Base-by-base conservation (phyloP, 2,329 filamentous ascomycete species). In the Chaetothyriales sp. region DNA sequence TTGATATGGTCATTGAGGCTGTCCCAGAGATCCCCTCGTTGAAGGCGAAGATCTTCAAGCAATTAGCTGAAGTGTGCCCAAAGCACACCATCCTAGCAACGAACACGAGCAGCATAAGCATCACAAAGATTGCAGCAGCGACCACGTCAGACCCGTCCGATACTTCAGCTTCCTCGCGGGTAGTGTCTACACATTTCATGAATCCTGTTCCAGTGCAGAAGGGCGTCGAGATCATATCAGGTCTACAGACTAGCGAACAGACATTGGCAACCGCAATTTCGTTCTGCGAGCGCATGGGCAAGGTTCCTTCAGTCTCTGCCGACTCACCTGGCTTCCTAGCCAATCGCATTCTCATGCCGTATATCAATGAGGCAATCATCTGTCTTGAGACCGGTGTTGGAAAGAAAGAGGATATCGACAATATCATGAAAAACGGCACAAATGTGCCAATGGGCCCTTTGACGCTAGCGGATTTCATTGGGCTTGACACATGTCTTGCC, bases 391-490 rank as follows among this genome's bases (percentile, higher is more conserved):
- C 92, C 0, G 86, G 87, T 2, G 82, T 98, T 0, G 92, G 92
- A 18, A 78, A 80, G 58, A 84, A 86, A 61, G 89, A 97, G 64
- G 86, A 90, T 58, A 98, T 98, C 59, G 92, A 98, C 65, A 83
- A 78, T 58, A 98, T 98, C 63, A 98, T 98, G 92, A 97, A 95
- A 78, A 95, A 95, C 62, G 92, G 92, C 46, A 98, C 92, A 19
- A 95, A 95, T 65, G 92, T 98, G 43, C 92, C 92, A 20, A 98
- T 98, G 92, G 92, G 92, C 0, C 92, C 92, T 8, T 74, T 98
- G 59, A 83, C 89, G 63, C 72, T 98, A 62, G 92, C 92, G 2
- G 92, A 98, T 69, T 98, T 98, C 64, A 97, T 98, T 63, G 92
- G 92, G 6, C 76, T 98, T 45, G 92, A 98, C 67, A 98, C 92